A percentile compares a stretch with the other conserved stretches of the same genome.
phyloP scores from a whole-genome alignment of 768 basidiomycete species.

The Zangia roseola region DNA sequence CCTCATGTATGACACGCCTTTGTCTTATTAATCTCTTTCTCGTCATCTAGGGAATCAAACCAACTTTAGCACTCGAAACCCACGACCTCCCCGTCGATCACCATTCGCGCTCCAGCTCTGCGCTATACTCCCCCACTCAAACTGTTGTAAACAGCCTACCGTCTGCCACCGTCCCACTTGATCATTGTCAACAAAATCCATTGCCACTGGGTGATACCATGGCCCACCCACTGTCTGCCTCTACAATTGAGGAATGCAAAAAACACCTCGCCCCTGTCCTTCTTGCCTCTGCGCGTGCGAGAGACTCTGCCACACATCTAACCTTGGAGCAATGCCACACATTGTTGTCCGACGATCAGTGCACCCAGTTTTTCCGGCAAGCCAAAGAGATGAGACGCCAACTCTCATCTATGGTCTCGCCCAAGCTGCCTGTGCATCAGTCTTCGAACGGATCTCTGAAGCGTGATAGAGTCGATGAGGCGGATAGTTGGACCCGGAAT shows the following conservation, averaged over 20 bases:
- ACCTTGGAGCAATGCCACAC: slow-evolving; percentile 19
- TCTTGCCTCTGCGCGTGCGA: slow-evolving; percentile 15
- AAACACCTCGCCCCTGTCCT: slow-evolving; percentile 26
- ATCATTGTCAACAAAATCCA: slow-evolving; percentile 4
- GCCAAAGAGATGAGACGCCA: slow-evolving; percentile 28
- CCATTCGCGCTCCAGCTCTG: not conserved
- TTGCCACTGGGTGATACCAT: slow-evolving; percentile 7
- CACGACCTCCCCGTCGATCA: slow-evolving; percentile 8
- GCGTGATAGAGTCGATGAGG: slow-evolving; percentile 12
- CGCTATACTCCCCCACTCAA: slow-evolving; percentile 12
- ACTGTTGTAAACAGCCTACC: slow-evolving; percentile 9
- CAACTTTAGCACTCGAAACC: slow-evolving; percentile 16
- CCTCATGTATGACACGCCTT: slow-evolving; percentile 3
- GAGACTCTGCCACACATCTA: slow-evolving; percentile 10
- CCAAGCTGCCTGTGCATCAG: slow-evolving; percentile 2
- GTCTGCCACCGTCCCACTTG: slow-evolving; percentile 1
- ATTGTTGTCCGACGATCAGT: slow-evolving; percentile 30
- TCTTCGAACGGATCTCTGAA: slow-evolving; percentile 4
- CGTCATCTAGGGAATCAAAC: slow-evolving; percentile 3
- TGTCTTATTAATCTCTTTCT: slow-evolving; percentile 7
- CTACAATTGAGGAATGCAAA: slow-evolving; percentile 27
- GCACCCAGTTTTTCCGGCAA: slow-evolving; percentile 17
- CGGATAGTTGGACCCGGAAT: slow-evolving; percentile 12
- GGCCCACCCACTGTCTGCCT: slow-evolving; percentile 3
- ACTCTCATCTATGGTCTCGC: slow-evolving; percentile 11